Evolutionary conservation across 2,329 filamentous ascomycete genomes (phyloP).

Genomic region (Colletotrichum lindemuthianum): DNA sequence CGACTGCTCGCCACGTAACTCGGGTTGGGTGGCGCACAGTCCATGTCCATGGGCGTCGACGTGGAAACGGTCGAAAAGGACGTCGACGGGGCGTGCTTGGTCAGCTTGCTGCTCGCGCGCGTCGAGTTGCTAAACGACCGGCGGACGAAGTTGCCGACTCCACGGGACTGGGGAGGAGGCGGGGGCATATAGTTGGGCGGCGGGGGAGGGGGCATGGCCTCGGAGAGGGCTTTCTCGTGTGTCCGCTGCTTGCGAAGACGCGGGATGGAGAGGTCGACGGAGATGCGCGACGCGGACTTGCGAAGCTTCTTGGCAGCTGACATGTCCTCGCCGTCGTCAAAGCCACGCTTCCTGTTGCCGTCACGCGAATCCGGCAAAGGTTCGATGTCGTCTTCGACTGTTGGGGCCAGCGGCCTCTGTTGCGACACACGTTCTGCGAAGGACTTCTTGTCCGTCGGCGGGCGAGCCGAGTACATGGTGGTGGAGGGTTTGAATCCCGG

Average conservation of each 20-base stretch:
- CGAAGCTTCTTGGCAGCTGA: constrained; percentile 60
- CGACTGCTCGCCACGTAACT: constrained; percentile 25
- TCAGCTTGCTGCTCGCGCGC: constrained; percentile 40
- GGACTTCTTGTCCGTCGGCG: constrained; percentile 31
- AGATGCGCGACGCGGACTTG: constrained; percentile 57
- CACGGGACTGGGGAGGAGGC: constrained; percentile 15
- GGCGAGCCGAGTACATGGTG: constrained; percentile 27
- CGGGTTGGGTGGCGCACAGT: constrained; percentile 20
- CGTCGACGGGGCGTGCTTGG: constrained; percentile 39
- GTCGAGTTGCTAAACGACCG: constrained; percentile 32
- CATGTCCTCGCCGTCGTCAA: constrained; percentile 44
- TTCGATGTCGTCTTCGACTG: constrained; percentile 21
- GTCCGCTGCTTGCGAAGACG: constrained; percentile 44
- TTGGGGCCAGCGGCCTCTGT: constrained; percentile 39
- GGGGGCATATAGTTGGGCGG: constrained; percentile 31
- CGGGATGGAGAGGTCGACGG: constrained; percentile 50
- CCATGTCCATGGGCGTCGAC: constrained; percentile 18
- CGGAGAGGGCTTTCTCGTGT: constrained; percentile 38
- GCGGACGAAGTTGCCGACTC: constrained; percentile 21
- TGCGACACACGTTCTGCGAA: constrained; percentile 33
- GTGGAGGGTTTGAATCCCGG: constrained; percentile 28
- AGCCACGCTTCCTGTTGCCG: constrained; percentile 62
- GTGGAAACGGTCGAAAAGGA: constrained; percentile 11
- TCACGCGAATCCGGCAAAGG: constrained; percentile 45
- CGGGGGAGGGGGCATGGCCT: constrained; percentile 42